Conservation (phyloP, 495 filamentous ascomycete genomes). For the Chaetomium cochliodes region DNA sequence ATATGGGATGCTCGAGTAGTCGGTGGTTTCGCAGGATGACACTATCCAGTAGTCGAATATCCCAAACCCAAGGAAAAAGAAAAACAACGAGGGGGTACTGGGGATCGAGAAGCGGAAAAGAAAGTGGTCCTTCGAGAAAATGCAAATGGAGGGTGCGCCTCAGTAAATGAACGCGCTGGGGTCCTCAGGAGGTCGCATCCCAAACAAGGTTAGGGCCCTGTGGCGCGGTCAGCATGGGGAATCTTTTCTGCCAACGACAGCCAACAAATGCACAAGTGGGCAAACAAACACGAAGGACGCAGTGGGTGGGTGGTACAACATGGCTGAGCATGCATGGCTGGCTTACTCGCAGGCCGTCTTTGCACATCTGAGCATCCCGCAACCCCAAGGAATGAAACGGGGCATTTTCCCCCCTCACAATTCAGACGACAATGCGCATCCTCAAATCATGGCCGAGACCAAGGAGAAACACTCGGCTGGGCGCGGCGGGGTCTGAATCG, state of each 20-base stretch:
- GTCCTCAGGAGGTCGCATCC: slow-evolving; percentile 35
- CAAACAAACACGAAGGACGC: too few relatives aligned
- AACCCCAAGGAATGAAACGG: slow-evolving; percentile 7
- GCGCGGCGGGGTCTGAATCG: slow-evolving; percentile 17
- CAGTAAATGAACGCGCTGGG: slow-evolving; percentile 25
- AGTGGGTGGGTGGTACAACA: too few relatives aligned
- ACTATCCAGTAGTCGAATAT: not conserved
- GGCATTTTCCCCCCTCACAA: not conserved
- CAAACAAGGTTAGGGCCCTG: slow-evolving; percentile 33
- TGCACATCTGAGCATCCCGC: not conserved
- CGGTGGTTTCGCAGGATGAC: not conserved
- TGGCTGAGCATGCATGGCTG: too few relatives aligned
- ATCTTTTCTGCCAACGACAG: slow-evolving; percentile 7
- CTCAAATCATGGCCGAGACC: slow-evolving; percentile 15
- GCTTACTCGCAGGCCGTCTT: too few relatives aligned
- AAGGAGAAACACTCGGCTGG: slow-evolving; percentile 23
- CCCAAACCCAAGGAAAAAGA: slow-evolving; percentile 1
- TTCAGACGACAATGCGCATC: not conserved
- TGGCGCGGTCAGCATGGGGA: slow-evolving; percentile 29
- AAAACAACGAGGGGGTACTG: not conserved
- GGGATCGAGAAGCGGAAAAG: not conserved
- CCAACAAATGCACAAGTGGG: not conserved
- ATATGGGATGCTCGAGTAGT: not conserved
- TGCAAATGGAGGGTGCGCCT: slow-evolving; percentile 11
- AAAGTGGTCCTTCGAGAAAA: slow-evolving; percentile 6